These are phyloP conservation scores for Hypoxylon sp. DNA, from an alignment of 2,329 filamentous ascomycete genomes.

Conservation along the genomic window DNA sequence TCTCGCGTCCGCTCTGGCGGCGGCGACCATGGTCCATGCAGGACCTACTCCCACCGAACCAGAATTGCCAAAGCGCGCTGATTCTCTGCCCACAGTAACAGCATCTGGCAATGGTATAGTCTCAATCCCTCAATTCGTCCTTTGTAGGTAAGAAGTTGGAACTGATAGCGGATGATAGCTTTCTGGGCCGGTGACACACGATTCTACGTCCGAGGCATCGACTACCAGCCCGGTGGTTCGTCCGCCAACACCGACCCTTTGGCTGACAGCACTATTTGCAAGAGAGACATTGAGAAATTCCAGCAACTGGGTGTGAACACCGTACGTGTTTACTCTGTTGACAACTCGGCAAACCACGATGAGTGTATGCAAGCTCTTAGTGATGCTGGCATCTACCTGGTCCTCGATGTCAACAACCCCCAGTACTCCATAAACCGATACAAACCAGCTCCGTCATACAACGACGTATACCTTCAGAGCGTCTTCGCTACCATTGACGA, in stretches of 20 bases:
- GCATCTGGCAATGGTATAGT: constrained; percentile 71
- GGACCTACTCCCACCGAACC: constrained; percentile 66
- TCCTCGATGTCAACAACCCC: constrained; percentile 91
- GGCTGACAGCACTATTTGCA: constrained; percentile 77
- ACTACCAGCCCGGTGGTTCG: constrained; percentile 75
- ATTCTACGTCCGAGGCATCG: constrained; percentile 73
- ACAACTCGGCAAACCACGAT: constrained; percentile 86
- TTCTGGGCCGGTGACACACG: constrained; percentile 68
- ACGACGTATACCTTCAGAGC: constrained; percentile 84
- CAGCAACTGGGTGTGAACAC: constrained; percentile 90
- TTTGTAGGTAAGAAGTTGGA: not conserved
- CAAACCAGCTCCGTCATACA: constrained; percentile 83
- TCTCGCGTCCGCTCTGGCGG: constrained; percentile 65
- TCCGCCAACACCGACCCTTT: constrained; percentile 78
- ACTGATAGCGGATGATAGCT: constrained; percentile 57
- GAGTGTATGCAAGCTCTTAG: constrained; percentile 86
- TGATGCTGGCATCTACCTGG: constrained; percentile 91
- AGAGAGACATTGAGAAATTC: constrained; percentile 86
- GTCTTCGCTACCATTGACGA: constrained; percentile 90
- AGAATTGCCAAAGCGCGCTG: constrained; percentile 66
- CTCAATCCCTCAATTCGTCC: not conserved
- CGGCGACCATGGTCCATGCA: constrained; percentile 61
- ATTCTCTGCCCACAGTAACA: constrained; percentile 64
- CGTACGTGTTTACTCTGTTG: constrained; percentile 91
- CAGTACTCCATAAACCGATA: constrained; percentile 88